A percentile compares a stretch with the other conserved stretches of the same genome.
Evolutionary conservation across 495 filamentous ascomycete species (phyloP).

Genomic region (Aspergillus sparsus): DNA sequence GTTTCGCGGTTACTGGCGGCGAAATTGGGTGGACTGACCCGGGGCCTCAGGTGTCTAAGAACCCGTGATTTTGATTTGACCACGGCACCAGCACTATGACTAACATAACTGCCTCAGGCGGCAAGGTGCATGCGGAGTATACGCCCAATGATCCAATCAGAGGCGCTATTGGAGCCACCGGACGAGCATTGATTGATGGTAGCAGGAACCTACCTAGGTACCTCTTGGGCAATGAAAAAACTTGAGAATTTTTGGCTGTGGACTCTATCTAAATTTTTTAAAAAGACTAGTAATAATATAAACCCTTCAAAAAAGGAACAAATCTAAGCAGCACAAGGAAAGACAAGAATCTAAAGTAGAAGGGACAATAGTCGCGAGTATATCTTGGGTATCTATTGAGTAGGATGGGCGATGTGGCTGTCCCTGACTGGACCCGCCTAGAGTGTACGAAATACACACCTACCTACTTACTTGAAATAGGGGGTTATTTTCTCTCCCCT

Average conservation of each 20-base stretch:
- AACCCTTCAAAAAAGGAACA: too few species aligned
- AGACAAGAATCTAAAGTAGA: too few species aligned
- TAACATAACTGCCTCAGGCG: background rate
- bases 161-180: background rate
- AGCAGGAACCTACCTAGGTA: too few species aligned
- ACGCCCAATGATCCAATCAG: background rate
- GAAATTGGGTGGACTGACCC: constrained; percentile 5
- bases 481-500: background rate
- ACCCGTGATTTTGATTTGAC: background rate
- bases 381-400: too few species aligned
- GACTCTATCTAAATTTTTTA: too few species aligned
- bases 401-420: too few species aligned
- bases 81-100: background rate
- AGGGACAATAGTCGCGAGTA: too few species aligned
- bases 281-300: too few species aligned
- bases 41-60: constrained; percentile 10
- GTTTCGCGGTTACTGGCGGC: constrained; percentile 17
- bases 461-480: background rate
- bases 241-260: too few species aligned
- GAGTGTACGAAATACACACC: background rate
- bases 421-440: too few species aligned
- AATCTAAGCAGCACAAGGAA: too few species aligned
- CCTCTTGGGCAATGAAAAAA: too few species aligned
- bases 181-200: background rate
- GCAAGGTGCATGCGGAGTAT: background rate